phyloP scores from a whole-genome alignment of 345 rosid genomes.

The Eucalyptus rudis region DNA sequence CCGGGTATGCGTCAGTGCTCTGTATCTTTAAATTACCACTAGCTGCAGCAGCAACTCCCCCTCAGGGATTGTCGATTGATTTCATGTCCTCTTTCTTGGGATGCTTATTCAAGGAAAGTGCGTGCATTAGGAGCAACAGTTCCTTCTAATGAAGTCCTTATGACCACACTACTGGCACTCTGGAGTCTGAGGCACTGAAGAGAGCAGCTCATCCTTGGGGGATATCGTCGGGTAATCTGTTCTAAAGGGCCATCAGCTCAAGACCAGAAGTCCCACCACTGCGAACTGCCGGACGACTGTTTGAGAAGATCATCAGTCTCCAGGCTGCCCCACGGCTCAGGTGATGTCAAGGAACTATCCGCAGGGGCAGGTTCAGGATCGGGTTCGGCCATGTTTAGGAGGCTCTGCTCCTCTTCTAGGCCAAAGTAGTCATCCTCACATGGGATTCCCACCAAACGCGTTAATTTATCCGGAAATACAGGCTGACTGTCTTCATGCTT shows the following conservation, averaged over 20 bases:
- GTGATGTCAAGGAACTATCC: slow-evolving; percentile 16
- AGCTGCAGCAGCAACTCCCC: not conserved
- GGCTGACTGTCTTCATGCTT: not conserved
- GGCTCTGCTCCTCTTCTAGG: slow-evolving; percentile 4
- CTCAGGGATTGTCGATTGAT: not conserved
- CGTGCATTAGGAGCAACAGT: no score
- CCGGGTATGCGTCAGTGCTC: not conserved
- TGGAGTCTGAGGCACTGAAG: not conserved
- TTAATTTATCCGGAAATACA: not conserved
- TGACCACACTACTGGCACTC: not conserved
- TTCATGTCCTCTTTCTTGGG: not conserved
- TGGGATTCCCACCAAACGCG: not conserved
- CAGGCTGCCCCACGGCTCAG: slow-evolving; percentile 28
- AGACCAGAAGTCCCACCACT: slow-evolving; percentile 44
- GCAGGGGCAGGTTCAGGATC: not conserved
- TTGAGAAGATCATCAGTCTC: slow-evolving; percentile 8
- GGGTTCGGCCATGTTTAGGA: slow-evolving; percentile 13
- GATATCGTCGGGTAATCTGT: not conserved
- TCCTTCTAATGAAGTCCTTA: not conserved
- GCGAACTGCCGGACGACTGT: slow-evolving; percentile 22
- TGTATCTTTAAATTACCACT: not conserved
- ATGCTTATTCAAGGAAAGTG: not conserved
- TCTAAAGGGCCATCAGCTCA: not conserved
- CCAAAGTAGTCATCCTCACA: slow-evolving; percentile 2
- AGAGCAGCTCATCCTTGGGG: not conserved